Evolutionary conservation across 495 filamentous ascomycete genomes (phyloP), one percentile per base, ranked within the genome.

Genomic region (Astrothelium macrocarpum): DNA sequence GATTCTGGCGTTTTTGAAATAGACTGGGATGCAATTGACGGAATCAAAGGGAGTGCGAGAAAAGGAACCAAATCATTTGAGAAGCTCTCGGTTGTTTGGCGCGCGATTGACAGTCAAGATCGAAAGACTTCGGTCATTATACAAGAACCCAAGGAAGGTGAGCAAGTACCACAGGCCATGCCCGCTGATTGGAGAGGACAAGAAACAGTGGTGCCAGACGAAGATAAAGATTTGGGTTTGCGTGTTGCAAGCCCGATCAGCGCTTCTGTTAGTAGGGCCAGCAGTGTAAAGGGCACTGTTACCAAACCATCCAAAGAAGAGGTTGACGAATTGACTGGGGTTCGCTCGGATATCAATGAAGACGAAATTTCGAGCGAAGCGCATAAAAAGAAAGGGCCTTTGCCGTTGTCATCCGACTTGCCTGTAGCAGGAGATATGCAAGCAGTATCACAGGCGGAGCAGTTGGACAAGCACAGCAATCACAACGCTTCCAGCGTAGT

Each of bases 41-140:
- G 86, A 0, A 83, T 89, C 65, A 96, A 95, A 71, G 92, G 94
- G 1, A 90, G 85, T 5, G 81, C 76, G 34, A 81, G 83, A 49
- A 94, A 95, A 71, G 94, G 94, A 0, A 87, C 86, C 5, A 79
- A 84, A 43, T 90, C 90, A 1, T 82, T 95, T 1, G 93, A 98
- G 69, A 82, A 82, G 25, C 71, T 97, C n/a, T 85, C 90, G 23
- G 90, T 97, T 10, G 88, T 96, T 2, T 98, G 94, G 94, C 76
- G 66, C 65, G 74, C 72, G 26, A 62, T 71, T 70, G 61, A 75
- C 70, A 34, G 59, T 66, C 34, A 69, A 61, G 42, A 68, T 60
- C 23, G 66, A 65, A 43, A 62, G 10, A 32, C 36, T 34, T 62
- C 62, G 0, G 68, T 72, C 9, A 67, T 74, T 45, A 73, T 77